Evolutionary conservation across 2,329 filamentous ascomycete genomes (phyloP), one percentile per base, ranked within the genome.

Genomic region (Chaetomiaceae sp.): DNA sequence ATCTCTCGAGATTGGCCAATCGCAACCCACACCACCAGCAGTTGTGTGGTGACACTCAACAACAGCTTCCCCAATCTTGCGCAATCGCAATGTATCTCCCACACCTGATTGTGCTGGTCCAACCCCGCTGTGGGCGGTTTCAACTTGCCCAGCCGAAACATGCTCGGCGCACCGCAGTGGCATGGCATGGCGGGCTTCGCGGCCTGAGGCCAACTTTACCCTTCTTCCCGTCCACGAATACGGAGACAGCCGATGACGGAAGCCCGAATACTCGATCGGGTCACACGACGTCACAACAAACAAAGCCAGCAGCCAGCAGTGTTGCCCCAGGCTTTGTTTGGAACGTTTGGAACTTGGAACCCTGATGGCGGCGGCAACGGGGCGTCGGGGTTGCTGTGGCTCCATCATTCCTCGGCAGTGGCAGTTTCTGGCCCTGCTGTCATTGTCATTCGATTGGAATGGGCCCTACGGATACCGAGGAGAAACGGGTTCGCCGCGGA

Each of bases 101-200:
- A 34, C 14, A 14, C 12, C 43, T 47, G n/a, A n/a, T n/a, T n/a
- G n/a, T n/a, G n/a, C n/a, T n/a, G 47, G 47, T 40, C 23, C 36
- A 51, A 25, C 56, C 44, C 53, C 53, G 49, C 29, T 31, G 27
- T 33, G 38, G 37, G 40, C 22, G 40, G 57, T 59, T 59, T 59
- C 57, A 58, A 55, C 44, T 42, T 34, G 50, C 43, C 31, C 47
- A 44, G 51, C 47, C 56, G 56, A 58, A 58, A 58, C 56, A 58
- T 34, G 40, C 40, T 45, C 38, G 42, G 42, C 36, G 36, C 45
- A 36, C 52, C 46, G 40, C 36, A n/a, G n/a, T n/a, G n/a, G n/a
- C n/a, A n/a, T n/a, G n/a, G n/a, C 46, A 33, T 8, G 3, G 25
- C 22, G 9, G 37, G 48, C 42, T 39, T 23, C 14, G n/a, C 34